Evolutionary conservation across 768 basidiomycete species (phyloP).

Genomic region (Macrolepiota albuminosa): DNA sequence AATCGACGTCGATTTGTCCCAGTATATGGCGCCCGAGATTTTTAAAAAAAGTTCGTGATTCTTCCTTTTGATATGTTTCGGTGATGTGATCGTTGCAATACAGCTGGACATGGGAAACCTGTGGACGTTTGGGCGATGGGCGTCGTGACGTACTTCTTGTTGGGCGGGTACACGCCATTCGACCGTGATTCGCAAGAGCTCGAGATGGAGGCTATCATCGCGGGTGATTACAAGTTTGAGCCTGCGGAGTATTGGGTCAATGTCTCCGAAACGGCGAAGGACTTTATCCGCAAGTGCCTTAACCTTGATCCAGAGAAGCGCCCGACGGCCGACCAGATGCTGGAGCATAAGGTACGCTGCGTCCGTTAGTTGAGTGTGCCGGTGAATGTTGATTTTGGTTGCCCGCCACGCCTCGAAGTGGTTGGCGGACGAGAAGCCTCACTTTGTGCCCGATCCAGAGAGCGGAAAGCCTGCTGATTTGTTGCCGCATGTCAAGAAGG

Average conservation of each 20-base stretch:
- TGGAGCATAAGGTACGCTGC: slow-evolving; percentile 58
- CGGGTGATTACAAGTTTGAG: slow-evolving; percentile 86
- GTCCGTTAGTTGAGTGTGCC: background rate
- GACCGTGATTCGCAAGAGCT: slow-evolving; percentile 84
- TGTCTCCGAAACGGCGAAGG: slow-evolving; percentile 77
- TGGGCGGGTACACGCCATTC: slow-evolving; percentile 92
- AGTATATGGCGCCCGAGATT: slow-evolving; percentile 97
- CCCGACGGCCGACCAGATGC: slow-evolving; percentile 72
- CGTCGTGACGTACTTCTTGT: slow-evolving; percentile 95
- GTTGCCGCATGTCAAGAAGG: slow-evolving; percentile 84
- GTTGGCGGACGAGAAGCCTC: slow-evolving; percentile 65
- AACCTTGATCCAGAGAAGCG: slow-evolving; percentile 77
- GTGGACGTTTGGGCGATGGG: slow-evolving; percentile 98
- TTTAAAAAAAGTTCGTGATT: slow-evolving; percentile 73
- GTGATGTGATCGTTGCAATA: slow-evolving; percentile 1
- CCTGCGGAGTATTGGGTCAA: slow-evolving; percentile 80
- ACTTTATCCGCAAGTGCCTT: slow-evolving; percentile 79
- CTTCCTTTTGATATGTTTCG: background rate
- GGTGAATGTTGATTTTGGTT: background rate
- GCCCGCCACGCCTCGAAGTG: slow-evolving; percentile 38
- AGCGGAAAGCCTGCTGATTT: slow-evolving; percentile 66
- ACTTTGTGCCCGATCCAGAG: slow-evolving; percentile 64
- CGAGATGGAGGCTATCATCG: slow-evolving; percentile 95
- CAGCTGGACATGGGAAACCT: slow-evolving; percentile 90
- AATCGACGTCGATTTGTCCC: background rate